Percentiles rank a stretch among this genome's conserved stretches.
Conservation (phyloP, 2,329 filamentous ascomycete genomes). For the Fusarium avenaceum region DNA sequence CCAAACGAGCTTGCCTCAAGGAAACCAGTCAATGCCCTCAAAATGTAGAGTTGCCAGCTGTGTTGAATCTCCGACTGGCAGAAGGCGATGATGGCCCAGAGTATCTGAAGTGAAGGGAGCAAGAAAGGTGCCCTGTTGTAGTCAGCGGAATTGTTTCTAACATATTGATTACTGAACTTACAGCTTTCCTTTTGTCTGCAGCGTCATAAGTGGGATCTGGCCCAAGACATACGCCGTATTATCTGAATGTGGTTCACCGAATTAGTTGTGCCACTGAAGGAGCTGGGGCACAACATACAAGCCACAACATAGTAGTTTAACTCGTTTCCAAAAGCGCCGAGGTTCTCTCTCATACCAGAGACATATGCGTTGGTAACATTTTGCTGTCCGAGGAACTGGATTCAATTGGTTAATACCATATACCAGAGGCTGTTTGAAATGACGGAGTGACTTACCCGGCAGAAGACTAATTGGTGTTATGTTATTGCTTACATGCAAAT, state of each 20-base stretch:
- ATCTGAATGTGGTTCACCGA: background rate
- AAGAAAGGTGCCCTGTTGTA: background rate
- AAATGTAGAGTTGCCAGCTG: slow-evolving; percentile 7
- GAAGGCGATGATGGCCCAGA: slow-evolving; percentile 1
- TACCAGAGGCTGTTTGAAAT: background rate
- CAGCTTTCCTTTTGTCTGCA: slow-evolving; percentile 19
- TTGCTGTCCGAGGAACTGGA: background rate
- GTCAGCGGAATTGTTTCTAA: background rate
- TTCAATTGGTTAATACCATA: too few relatives aligned
- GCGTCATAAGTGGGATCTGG: slow-evolving; percentile 6
- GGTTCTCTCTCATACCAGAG: slow-evolving; percentile 4
- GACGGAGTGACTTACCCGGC: background rate
- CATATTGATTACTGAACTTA: background rate
- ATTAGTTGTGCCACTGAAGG: background rate
- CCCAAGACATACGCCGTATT: slow-evolving; percentile 10
- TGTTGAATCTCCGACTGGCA: slow-evolving; percentile 9
- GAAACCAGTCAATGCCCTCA: background rate
- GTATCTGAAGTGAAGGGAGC: background rate
- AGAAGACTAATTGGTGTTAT: slow-evolving; percentile 4
- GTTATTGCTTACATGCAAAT: too few relatives aligned
- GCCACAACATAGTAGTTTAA: slow-evolving; percentile 14
- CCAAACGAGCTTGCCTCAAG: slow-evolving; percentile 4
- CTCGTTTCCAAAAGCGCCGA: background rate
- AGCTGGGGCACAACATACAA: background rate
- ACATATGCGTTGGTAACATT: slow-evolving; percentile 15